Base-by-base conservation (phyloP, 2,329 filamentous ascomycete species). In the Rhynchosporium graminicola region DNA sequence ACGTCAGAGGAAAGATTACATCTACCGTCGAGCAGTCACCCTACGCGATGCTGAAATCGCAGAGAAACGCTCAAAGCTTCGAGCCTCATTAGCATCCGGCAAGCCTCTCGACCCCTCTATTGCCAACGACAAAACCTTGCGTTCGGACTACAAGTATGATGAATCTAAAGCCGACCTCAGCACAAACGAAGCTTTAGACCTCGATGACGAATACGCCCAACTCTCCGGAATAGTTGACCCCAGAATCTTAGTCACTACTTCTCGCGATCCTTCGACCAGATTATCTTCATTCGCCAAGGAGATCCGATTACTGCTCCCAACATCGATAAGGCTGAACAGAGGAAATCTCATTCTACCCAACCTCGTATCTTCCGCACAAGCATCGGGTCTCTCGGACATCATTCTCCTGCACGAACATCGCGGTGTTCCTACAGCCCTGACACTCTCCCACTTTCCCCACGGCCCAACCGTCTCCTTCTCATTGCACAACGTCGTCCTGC, bases 231-330 rank as follows among this genome's bases (percentile, higher is more conserved):
- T 98, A 45, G 86, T 95, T 43, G 95, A 98, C 69, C 92, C 94
- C 6, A 84, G 93, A 59, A 87, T 96, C 3, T 83, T 98, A 6
- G 91, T 97, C 57, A 96, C 94, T 29, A 99, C 95, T 3, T 95
- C 90, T 51, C 86, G 95, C 73, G 90, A 94, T 68, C 94, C 95
- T 26, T 94, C 89, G 36, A 89, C 90, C 54, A 84, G 95, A 59
- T 81, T 99, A 8, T 84, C 87, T n/a, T 88, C 91, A 0, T 99
- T 99, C 73, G 89, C 92, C 36, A 98, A 99, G 75, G 95, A 98
- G 76, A 89, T 97, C 59, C 82, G 92, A 57, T 80, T 96, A 26
- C 79, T 96, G 5, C 80, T 96, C 0, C 94, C 93, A 0, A 97
- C 93, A 0, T 84, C 88, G 0, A 93, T 97, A 65, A 86, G 94